A percentile compares a stretch with the other conserved stretches of the same genome.
Conservation (phyloP, 169 alveolate species). For the Plasmodium relictum region DNA sequence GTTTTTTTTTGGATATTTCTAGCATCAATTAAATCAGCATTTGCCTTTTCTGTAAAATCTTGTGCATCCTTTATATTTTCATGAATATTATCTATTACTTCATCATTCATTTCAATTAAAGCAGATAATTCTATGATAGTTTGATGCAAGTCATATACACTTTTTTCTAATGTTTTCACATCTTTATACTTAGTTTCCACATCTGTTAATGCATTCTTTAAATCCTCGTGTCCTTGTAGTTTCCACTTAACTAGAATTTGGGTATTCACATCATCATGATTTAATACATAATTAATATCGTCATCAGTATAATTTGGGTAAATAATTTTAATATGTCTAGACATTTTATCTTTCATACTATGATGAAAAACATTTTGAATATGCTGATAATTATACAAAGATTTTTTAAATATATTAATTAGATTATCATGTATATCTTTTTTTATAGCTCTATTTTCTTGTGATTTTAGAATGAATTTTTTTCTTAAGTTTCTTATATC, state of each 20-base stretch:
- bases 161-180: constrained; percentile 71
- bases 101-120: constrained; percentile 72
- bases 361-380: constrained; percentile 44
- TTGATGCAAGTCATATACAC: constrained; percentile 72
- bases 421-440: constrained; percentile 66
- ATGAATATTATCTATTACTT: constrained; percentile 48
- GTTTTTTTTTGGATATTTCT: constrained; percentile 43
- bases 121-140: constrained; percentile 69
- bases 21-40: constrained; percentile 72
- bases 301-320: constrained; percentile 67
- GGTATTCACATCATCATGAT: constrained; percentile 68
- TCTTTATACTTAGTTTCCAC: constrained; percentile 77
- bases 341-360: constrained; percentile 59
- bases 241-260: constrained; percentile 72
- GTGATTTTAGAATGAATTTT: constrained; percentile 24
- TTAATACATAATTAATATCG: constrained; percentile 53
- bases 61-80: constrained; percentile 72
- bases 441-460: constrained; percentile 45
- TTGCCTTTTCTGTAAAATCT: constrained; percentile 72
- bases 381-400: constrained; percentile 51
- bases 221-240: constrained; percentile 73
- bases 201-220: constrained; percentile 71
- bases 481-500: constrained; percentile 59
- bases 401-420: constrained; percentile 65
- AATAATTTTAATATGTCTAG: constrained; percentile 72